Evolutionary conservation across 768 basidiomycete genomes (phyloP), one percentile per base, ranked within the genome.

Genomic region (Amanita inopinata): DNA sequence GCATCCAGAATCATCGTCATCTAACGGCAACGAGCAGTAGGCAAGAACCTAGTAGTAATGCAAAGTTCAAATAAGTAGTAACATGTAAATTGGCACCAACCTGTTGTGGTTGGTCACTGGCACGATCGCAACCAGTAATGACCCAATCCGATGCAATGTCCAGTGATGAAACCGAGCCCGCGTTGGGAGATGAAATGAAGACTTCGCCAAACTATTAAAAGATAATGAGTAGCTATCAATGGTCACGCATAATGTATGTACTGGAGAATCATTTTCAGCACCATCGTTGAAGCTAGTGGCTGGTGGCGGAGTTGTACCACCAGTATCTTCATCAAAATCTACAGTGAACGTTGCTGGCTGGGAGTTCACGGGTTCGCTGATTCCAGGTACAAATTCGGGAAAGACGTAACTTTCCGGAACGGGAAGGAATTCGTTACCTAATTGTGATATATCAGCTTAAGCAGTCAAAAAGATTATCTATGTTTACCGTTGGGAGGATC

Each of bases 171-270:
- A 58, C 54, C 0, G 56, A 53, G 8, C 22, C 41, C 15, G 51
- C 23, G 27, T 58, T 58, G n/a, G 56, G 56, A 5, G 54, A 56
- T 5, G 47, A 45, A 37, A 57, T 55, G 40, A 57, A 57, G 3
- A 57, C 45, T 34, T 48, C 47, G 11, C 46, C 41, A 19, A 57
- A 56, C 33, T 33, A 33, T 33, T 33, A 15, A 33, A 33, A 33
- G 33, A 33, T 33, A 10, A 33, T 33, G 33, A 33, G 33, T 18
- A 33, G 33, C 33, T 18, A 33, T 33, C 18, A 33, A 33, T 15
- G 33, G 11, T 33, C 11, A 15, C 11, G 18, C 3, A 33, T 33
- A 33, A 33, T 33, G 33, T 33, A 33, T 33, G 33, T 33, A 33
- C 33, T 15, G 33, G 33, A 33, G 33, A 33, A 33, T 33, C 33